Evolutionary conservation across 106 monocot genomes (phyloP).

Genomic region (Acanthochlamys bracteata): DNA sequence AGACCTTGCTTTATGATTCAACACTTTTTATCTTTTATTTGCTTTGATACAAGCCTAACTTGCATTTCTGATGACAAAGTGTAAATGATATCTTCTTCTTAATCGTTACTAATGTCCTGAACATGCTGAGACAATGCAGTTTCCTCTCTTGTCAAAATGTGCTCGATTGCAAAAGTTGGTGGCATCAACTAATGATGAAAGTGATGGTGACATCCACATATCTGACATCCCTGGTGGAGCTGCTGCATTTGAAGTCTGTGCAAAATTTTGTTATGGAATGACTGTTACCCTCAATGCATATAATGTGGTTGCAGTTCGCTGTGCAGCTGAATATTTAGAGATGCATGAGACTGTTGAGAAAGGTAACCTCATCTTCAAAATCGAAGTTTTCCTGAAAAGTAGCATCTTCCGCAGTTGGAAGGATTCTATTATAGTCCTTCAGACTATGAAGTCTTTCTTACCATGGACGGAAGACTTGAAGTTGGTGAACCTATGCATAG

Average conservation of each 20-base stretch:
- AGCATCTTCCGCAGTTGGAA: slow-evolving; percentile 88
- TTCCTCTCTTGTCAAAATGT: slow-evolving; percentile 79
- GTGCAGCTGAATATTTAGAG: slow-evolving; percentile 82
- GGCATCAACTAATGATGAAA: slow-evolving; percentile 24
- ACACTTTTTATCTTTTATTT: too few species aligned
- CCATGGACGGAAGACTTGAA: slow-evolving; percentile 78
- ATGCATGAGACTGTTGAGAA: slow-evolving; percentile 72
- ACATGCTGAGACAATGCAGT: slow-evolving; percentile 30
- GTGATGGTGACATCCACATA: slow-evolving; percentile 52
- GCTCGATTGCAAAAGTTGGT: slow-evolving; percentile 55
- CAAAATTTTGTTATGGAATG: slow-evolving; percentile 91
- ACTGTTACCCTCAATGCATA: slow-evolving; percentile 83
- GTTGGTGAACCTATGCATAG: slow-evolving; percentile 56
- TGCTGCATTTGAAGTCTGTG: slow-evolving; percentile 76
- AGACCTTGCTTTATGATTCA: too few species aligned
- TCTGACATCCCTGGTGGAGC: slow-evolving; percentile 76
- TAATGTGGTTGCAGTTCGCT: slow-evolving; percentile 71
- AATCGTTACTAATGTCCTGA: not conserved
- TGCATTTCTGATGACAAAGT: not conserved
- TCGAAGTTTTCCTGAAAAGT: slow-evolving; percentile 72
- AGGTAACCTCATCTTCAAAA: slow-evolving; percentile 85
- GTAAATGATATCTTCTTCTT: not conserved
- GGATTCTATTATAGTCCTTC: slow-evolving; percentile 82
- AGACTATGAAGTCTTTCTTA: slow-evolving; percentile 60
- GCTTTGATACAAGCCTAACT: not conserved